Conservation (phyloP, 75 land plant genomes). For the Pseudotsuga menziesii region DNA sequence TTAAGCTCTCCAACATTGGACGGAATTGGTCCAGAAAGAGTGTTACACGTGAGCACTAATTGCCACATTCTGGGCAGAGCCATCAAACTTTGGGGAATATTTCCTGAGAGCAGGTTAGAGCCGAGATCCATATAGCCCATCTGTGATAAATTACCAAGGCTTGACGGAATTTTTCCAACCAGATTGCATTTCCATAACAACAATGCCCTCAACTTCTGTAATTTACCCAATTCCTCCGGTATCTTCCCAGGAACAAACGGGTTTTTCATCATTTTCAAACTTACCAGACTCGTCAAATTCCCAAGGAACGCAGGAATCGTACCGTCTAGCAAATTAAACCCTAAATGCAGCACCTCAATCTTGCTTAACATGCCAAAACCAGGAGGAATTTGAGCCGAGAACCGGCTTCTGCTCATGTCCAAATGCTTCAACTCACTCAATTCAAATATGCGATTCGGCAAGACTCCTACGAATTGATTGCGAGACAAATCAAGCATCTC, state of each 20-base stretch:
- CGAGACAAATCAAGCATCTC: slow-evolving; percentile 9
- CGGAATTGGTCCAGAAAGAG: slow-evolving; percentile 36
- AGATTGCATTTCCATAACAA: slow-evolving; percentile 17
- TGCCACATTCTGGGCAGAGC: slow-evolving; percentile 13
- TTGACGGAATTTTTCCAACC: slow-evolving; percentile 32
- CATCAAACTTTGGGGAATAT: slow-evolving; percentile 36
- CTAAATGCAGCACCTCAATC: slow-evolving; percentile 20
- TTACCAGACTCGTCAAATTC: slow-evolving; percentile 18
- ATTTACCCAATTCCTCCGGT: slow-evolving; percentile 17
- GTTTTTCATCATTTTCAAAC: slow-evolving; percentile 12
- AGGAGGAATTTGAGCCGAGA: slow-evolving; percentile 28
- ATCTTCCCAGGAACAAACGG: slow-evolving; percentile 13
- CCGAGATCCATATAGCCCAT: slow-evolving; percentile 42
- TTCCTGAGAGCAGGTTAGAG: slow-evolving; percentile 38
- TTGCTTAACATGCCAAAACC: slow-evolving; percentile 18
- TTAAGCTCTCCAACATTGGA: slow-evolving; percentile 8
- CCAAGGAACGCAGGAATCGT: slow-evolving; percentile 19
- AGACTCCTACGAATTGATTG: slow-evolving; percentile 8
- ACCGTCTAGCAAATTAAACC: slow-evolving; percentile 24
- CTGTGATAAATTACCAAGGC: slow-evolving; percentile 20
- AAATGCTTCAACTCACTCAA: slow-evolving; percentile 10
- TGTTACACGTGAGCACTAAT: slow-evolving; percentile 24
- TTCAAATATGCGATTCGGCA: slow-evolving; percentile 7
- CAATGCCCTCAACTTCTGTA: slow-evolving; percentile 14
- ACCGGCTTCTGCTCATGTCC: slow-evolving; percentile 2